These are phyloP conservation scores for Aspergillus melleus DNA, from an alignment of 2,329 filamentous ascomycete species.

Conservation along the genomic window DNA sequence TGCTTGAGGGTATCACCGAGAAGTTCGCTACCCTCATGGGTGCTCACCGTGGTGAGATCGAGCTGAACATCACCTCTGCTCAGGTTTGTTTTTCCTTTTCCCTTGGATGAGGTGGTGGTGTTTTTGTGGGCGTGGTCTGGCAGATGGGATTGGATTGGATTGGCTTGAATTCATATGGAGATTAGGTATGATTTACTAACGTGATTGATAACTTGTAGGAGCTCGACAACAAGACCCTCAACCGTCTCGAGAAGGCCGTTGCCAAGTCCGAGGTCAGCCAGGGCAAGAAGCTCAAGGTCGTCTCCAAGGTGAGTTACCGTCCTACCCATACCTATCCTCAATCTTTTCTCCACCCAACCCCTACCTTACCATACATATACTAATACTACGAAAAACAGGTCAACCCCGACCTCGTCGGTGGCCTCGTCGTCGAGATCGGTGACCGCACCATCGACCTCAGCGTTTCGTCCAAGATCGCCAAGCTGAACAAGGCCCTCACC, in stretches of 20 bases:
- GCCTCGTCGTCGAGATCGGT: constrained; percentile 92
- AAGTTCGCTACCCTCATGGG: constrained; percentile 89
- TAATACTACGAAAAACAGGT: constrained; percentile 55
- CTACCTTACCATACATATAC: not conserved
- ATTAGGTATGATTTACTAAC: not conserved
- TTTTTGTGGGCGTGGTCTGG: too few relatives aligned
- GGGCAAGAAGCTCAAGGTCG: constrained; percentile 98
- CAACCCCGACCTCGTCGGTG: constrained; percentile 91
- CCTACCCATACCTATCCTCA: not conserved
- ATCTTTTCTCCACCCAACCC: not conserved
- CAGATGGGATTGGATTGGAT: not conserved
- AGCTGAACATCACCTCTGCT: constrained; percentile 88
- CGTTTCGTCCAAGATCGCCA: constrained; percentile 90
- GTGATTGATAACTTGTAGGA: constrained; percentile 51
- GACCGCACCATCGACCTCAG: constrained; percentile 98
- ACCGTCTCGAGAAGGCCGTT: constrained; percentile 82
- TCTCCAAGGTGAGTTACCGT: constrained; percentile 69
- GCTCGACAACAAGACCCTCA: constrained; percentile 83
- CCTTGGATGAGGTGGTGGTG: too few relatives aligned
- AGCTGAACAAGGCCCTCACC: constrained; percentile 98
- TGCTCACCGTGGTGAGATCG: constrained; percentile 87
- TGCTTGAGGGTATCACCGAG: constrained; percentile 76
- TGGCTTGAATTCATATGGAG: not conserved
- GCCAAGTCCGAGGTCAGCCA: constrained; percentile 84
- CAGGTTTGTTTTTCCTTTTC: constrained; percentile 58